Percentiles rank a stretch among this genome's conserved stretches.
phyloP scores from a whole-genome alignment of 2,329 filamentous ascomycete genomes.

The Monosporascus ibericus region DNA sequence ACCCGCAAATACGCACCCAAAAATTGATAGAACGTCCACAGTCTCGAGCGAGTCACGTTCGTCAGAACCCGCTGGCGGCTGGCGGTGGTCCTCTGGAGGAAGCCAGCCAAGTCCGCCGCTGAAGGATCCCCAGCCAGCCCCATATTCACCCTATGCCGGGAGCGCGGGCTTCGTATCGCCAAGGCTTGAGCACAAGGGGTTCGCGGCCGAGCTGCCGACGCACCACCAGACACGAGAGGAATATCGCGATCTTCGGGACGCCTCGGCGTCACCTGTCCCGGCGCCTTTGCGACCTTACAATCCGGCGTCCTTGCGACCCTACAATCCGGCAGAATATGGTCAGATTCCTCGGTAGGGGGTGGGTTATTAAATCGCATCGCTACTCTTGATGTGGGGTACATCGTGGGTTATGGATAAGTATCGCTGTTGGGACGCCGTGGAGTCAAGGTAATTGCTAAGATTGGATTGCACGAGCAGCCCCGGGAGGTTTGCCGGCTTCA shows the following conservation, averaged over 20 bases:
- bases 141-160: slow-evolving; percentile 26
- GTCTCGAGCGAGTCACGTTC: slow-evolving; percentile 21
- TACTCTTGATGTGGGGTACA: too few relatives aligned
- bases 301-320: slow-evolving; percentile 21
- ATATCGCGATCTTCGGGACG: slow-evolving; percentile 17
- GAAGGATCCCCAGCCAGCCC: slow-evolving; percentile 29
- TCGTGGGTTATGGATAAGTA: too few relatives aligned
- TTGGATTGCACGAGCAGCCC: too few relatives aligned
- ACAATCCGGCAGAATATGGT: slow-evolving; percentile 36
- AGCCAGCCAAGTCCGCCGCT: slow-evolving; percentile 25
- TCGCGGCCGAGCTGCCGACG: slow-evolving; percentile 37
- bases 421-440: too few relatives aligned
- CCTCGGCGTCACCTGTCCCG: slow-evolving; percentile 4
- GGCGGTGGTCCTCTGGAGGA: slow-evolving; percentile 36
- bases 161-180: slow-evolving; percentile 31
- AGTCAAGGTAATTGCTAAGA: too few relatives aligned
- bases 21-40: slow-evolving; percentile 22
- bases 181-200: slow-evolving; percentile 33
- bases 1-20: slow-evolving; percentile 22
- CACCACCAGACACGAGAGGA: slow-evolving; percentile 44
- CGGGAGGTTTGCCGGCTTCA: too few relatives aligned
- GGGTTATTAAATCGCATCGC: too few relatives aligned
- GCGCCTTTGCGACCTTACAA: slow-evolving; percentile 25
- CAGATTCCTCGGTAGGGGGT: slow-evolving; percentile 4
- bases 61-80: slow-evolving; percentile 23